These are phyloP conservation scores for Lipomyces orientalis DNA, from an alignment of 805 yeast genomes.

Conservation along the genomic window DNA sequence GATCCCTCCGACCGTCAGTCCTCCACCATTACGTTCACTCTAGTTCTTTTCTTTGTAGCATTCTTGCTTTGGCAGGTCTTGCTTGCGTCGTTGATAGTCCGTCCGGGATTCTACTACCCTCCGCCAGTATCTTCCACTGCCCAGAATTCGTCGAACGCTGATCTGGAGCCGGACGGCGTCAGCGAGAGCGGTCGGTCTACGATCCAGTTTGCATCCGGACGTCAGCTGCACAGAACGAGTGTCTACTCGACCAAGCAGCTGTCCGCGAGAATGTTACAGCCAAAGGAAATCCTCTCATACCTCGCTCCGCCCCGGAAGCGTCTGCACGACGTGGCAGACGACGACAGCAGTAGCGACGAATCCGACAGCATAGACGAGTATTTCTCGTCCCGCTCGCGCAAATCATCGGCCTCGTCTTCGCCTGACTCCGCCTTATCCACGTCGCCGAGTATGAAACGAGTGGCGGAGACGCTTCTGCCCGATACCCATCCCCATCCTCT, in stretches of 20 bases:
- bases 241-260: constrained; percentile 6
- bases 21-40: constrained; percentile 25
- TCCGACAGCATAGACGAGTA: neutral
- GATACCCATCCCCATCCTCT: constrained; percentile 16
- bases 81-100: constrained; percentile 30
- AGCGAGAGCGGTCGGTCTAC: constrained; percentile 1
- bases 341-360: neutral
- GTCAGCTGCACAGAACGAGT: constrained; percentile 3
- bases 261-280: neutral
- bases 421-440: neutral
- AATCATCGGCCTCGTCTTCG: neutral
- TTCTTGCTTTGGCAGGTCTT: constrained; percentile 37
- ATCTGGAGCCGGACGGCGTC: constrained; percentile 4
- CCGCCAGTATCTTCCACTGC: neutral
- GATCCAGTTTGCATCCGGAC: constrained; percentile 11
- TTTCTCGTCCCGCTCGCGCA: neutral
- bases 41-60: constrained; percentile 25
- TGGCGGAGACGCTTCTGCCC: constrained; percentile 14
- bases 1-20: constrained; percentile 8
- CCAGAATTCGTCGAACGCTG: neutral
- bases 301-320: constrained; percentile 12
- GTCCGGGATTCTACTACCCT: constrained; percentile 26
- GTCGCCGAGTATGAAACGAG: neutral
- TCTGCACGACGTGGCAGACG: neutral
- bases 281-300: constrained; percentile 1